Evolutionary conservation across 495 filamentous ascomycete species (phyloP).

Genomic region (Neurospora tetrasperma): DNA sequence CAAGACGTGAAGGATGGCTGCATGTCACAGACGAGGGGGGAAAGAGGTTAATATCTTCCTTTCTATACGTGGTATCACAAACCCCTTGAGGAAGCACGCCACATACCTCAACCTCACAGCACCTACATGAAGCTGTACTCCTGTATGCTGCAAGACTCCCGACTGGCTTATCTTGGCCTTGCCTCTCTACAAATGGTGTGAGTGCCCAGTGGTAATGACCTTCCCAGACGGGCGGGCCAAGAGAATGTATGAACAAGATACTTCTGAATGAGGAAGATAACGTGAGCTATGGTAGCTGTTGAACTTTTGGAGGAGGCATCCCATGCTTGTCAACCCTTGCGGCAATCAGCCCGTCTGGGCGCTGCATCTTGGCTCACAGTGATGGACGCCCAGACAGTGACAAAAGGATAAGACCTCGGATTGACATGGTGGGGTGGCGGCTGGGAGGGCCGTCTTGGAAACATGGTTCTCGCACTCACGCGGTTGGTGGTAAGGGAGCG

Average conservation of each 20-base stretch:
- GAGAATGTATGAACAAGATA: not conserved
- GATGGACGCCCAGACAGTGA: not conserved
- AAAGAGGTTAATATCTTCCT: not conserved
- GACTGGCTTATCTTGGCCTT: not conserved
- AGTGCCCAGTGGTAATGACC: not conserved
- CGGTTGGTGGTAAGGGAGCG: not conserved
- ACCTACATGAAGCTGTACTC: not conserved
- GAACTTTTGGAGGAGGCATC: not conserved
- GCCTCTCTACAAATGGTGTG: not conserved
- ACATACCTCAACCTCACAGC: not conserved
- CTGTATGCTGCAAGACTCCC: not conserved
- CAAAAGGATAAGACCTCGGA: not conserved
- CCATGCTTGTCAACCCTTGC: not conserved
- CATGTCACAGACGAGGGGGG: not conserved
- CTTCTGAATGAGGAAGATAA: not conserved
- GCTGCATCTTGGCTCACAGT: not conserved
- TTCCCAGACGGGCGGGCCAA: not conserved
- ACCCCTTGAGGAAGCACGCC: not conserved
- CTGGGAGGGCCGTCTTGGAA: not conserved
- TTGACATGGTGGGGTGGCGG: not conserved
- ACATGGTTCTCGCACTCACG: not conserved
- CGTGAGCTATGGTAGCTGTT: not conserved
- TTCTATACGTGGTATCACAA: not conserved
- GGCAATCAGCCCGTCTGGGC: not conserved
- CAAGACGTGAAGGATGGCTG: not conserved